phyloP scores from a whole-genome alignment of 2,329 filamentous ascomycete species.

The Fusarium acutatum region DNA sequence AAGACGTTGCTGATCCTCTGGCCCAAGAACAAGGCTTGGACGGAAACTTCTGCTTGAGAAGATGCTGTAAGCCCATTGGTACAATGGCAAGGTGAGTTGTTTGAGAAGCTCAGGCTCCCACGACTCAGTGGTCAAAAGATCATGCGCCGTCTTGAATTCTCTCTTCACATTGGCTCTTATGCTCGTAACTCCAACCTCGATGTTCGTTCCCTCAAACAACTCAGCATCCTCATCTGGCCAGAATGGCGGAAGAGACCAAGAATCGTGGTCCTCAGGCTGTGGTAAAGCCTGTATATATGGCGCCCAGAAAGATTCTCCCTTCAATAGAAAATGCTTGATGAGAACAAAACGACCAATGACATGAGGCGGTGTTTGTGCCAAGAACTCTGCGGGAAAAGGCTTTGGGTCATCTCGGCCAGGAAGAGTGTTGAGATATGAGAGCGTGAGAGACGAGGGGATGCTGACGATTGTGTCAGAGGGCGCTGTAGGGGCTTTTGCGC shows the following conservation, averaged over 20 bases:
- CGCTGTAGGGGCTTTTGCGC: slow-evolving; percentile 52
- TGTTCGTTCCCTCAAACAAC: slow-evolving; percentile 63
- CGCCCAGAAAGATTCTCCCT: slow-evolving; percentile 69
- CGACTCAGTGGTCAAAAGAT: slow-evolving; percentile 44
- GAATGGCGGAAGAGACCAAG: slow-evolving; percentile 68
- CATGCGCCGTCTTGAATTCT: slow-evolving; percentile 57
- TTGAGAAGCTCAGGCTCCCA: slow-evolving; percentile 40
- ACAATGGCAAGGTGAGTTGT: slow-evolving; percentile 59
- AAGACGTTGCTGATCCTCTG: slow-evolving; percentile 37
- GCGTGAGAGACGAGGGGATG: slow-evolving; percentile 61
- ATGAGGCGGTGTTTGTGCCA: slow-evolving; percentile 61
- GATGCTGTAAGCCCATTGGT: slow-evolving; percentile 71
- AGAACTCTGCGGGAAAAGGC: slow-evolving; percentile 59
- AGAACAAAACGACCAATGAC: slow-evolving; percentile 74
- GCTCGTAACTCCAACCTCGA: slow-evolving; percentile 58
- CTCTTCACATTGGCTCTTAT: slow-evolving; percentile 56
- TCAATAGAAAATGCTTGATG: slow-evolving; percentile 71
- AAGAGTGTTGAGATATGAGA: slow-evolving; percentile 68
- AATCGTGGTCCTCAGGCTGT: slow-evolving; percentile 60
- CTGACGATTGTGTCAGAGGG: slow-evolving; percentile 57
- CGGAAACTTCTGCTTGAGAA: slow-evolving; percentile 73
- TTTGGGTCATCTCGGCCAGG: slow-evolving; percentile 26
- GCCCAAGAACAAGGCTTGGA: slow-evolving; percentile 64
- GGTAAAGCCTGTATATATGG: slow-evolving; percentile 74
- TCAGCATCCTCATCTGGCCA: slow-evolving; percentile 69